These are phyloP conservation scores for Fraxinus floribunda DNA, from an alignment of 305 asterid genomes.

Conservation along the genomic window DNA sequence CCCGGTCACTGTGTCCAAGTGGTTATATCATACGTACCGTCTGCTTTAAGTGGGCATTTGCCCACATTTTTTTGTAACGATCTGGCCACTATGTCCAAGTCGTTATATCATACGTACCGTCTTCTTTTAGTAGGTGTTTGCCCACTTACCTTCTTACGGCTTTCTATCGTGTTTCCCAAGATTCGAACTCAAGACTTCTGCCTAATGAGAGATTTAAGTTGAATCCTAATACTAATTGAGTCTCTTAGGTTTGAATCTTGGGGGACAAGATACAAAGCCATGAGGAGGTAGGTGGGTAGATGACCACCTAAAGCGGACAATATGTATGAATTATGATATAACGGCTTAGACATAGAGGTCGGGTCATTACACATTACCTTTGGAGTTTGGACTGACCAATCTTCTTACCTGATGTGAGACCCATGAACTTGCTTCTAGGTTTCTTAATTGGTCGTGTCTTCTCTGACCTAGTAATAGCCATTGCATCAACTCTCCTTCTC, in stretches of 20 bases:
- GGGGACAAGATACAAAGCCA: background rate
- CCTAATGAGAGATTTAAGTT: background rate
- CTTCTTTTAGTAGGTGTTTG: background rate
- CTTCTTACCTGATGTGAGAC: background rate
- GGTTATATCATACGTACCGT: no score
- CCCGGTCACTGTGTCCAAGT: no score
- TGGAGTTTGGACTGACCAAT: background rate
- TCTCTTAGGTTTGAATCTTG: background rate
- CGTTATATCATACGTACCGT: background rate
- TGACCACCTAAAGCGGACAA: background rate
- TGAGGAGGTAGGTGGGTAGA: background rate
- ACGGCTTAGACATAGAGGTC: background rate
- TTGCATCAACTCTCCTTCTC: background rate
- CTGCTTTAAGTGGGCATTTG: no score
- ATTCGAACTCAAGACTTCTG: no score
- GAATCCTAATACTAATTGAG: background rate
- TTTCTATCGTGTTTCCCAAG: background rate
- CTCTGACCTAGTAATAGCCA: background rate
- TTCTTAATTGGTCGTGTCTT: background rate
- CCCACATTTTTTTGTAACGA: background rate
- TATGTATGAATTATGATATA: background rate
- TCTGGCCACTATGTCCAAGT: background rate
- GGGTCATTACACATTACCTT: background rate
- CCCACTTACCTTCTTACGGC: background rate
- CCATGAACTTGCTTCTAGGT: background rate